phyloP scores from a whole-genome alignment of 768 basidiomycete species.

The Russula sp. region DNA sequence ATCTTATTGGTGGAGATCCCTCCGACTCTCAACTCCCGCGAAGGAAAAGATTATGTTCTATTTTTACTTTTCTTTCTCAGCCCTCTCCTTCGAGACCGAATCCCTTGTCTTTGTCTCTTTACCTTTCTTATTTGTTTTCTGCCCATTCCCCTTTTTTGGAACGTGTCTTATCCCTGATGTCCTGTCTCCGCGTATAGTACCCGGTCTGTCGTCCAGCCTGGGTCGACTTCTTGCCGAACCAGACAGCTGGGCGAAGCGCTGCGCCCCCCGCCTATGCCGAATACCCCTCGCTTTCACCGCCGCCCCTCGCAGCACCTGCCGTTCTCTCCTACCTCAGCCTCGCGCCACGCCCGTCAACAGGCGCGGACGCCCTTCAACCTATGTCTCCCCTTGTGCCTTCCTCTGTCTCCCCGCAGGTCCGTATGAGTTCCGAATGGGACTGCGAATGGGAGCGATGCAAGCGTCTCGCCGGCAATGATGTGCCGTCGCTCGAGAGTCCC shows the following conservation, averaged over 20 bases:
- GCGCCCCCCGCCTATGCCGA: constrained; percentile 31
- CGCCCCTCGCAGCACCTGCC: constrained; percentile 63
- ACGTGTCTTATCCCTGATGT: background rate
- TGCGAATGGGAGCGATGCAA: constrained; percentile 62
- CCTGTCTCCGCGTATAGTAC: constrained; percentile 41
- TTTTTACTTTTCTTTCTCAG: background rate
- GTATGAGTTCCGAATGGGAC: constrained; percentile 54
- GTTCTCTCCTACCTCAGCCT: constrained; percentile 65
- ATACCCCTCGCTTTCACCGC: constrained; percentile 43
- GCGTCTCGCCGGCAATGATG: constrained; percentile 29
- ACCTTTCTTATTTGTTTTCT: background rate
- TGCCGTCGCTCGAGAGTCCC: constrained; percentile 31
- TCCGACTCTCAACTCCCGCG: background rate
- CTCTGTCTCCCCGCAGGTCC: constrained; percentile 17
- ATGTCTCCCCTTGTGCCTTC: constrained; percentile 28
- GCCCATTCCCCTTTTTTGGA: background rate
- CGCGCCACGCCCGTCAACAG: constrained; percentile 30
- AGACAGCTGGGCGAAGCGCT: constrained; percentile 10
- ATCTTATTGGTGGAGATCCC: constrained; percentile 2
- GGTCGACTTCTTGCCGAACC: constrained; percentile 46
- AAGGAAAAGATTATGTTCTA: background rate
- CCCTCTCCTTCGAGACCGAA: background rate
- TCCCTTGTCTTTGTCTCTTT: background rate
- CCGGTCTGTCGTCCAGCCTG: constrained; percentile 51
- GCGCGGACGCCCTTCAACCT: constrained; percentile 26